A percentile compares a stretch with the other conserved stretches of the same genome.
phyloP scores from a whole-genome alignment of 441 rosid species.

The Manihot esculenta region DNA sequence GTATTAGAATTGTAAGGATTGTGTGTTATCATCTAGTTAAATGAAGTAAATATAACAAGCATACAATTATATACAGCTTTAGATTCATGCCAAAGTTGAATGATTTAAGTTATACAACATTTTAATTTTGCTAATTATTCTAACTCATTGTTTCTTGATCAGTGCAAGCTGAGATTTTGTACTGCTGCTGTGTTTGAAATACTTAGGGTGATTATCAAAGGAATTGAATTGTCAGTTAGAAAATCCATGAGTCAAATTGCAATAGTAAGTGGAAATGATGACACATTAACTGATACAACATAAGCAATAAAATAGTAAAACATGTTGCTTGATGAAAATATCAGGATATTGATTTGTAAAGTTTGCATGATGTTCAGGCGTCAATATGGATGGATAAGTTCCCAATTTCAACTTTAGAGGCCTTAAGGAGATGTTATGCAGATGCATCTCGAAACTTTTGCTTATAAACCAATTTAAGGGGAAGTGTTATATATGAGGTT shows the following conservation, averaged over 20 bases:
- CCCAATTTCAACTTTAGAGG: not conserved
- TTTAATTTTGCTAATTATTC: not conserved
- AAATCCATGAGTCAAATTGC: not conserved
- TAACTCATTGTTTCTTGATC: not conserved
- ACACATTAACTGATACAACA: not conserved
- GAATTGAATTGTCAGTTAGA: not conserved
- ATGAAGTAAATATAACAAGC: too few relatives aligned
- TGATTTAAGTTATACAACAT: too few relatives aligned
- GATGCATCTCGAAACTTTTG: too few relatives aligned
- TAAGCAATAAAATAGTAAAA: not conserved
- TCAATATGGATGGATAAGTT: not conserved
- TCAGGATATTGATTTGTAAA: not conserved
- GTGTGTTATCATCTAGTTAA: too few relatives aligned
- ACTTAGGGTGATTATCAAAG: not conserved
- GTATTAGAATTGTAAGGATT: too few relatives aligned
- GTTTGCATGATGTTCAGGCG: not conserved
- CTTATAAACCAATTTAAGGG: too few relatives aligned
- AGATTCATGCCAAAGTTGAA: too few relatives aligned
- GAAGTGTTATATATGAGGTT: too few relatives aligned
- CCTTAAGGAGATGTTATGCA: too few relatives aligned
- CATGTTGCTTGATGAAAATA: not conserved
- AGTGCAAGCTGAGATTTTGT: not conserved
- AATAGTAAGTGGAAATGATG: not conserved
- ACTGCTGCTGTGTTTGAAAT: not conserved
- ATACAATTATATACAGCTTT: too few relatives aligned